Percentiles rank a stretch among this genome's conserved stretches.
Evolutionary conservation across 805 yeast genomes (phyloP).

Genomic region (Candida tibetensis): DNA sequence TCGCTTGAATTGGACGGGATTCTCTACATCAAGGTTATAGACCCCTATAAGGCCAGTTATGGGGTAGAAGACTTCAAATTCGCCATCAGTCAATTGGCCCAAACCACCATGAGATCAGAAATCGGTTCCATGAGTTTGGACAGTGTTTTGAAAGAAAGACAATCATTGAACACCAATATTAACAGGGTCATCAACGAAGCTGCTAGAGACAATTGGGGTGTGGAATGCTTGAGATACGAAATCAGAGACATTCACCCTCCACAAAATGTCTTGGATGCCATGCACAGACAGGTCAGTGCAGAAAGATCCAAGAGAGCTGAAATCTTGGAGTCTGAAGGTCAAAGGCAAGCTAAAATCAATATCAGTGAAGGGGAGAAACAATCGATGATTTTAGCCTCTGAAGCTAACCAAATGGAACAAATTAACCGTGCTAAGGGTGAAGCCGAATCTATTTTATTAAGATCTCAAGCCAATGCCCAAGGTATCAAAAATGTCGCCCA

Average conservation of each 20-base stretch:
- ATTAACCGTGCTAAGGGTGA: constrained; percentile 74
- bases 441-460: constrained; percentile 62
- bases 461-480: constrained; percentile 70
- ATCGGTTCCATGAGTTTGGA: constrained; percentile 82
- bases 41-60: constrained; percentile 81
- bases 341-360: constrained; percentile 73
- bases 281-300: constrained; percentile 88
- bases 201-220: constrained; percentile 77
- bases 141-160: constrained; percentile 75
- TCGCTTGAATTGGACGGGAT: constrained; percentile 84
- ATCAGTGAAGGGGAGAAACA: constrained; percentile 81
- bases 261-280: constrained; percentile 76
- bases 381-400: constrained; percentile 70
- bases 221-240: constrained; percentile 78
- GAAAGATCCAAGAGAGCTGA: constrained; percentile 87
- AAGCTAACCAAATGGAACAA: constrained; percentile 59
- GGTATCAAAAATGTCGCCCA: constrained; percentile 63
- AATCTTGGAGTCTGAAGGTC: constrained; percentile 83
- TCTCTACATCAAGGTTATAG: constrained; percentile 70
- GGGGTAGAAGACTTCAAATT: constrained; percentile 88
- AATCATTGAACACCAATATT: constrained; percentile 66
- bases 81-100: constrained; percentile 82
- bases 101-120: constrained; percentile 87
- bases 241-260: constrained; percentile 90
- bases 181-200: constrained; percentile 82